phyloP scores from a whole-genome alignment of 116 monocot genomes.

The Phalaenopsis hybrid region DNA sequence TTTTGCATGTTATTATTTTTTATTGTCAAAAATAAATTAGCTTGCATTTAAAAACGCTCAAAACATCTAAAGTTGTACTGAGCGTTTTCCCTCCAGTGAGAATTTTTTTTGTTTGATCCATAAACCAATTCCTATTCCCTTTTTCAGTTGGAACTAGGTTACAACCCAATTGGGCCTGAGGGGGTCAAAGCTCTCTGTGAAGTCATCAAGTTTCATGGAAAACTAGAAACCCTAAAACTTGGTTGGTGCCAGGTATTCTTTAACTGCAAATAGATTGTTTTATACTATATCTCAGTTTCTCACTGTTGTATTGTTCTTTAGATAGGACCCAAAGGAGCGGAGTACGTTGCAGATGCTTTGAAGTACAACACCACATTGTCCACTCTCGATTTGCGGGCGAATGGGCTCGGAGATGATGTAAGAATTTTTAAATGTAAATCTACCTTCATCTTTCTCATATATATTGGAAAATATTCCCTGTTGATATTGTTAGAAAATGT shows the following conservation, averaged over 20 bases:
- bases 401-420: conserved; percentile 96
- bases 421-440: not conserved
- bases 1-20: too few species aligned
- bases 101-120: not conserved
- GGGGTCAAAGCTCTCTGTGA: conserved; percentile 76
- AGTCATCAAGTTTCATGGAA: conserved; percentile 87
- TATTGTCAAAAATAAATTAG: too few species aligned
- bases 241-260: conserved; percentile 89
- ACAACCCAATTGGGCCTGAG: conserved; percentile 95
- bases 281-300: not conserved
- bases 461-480: not conserved
- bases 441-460: not conserved
- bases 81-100: not conserved
- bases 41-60: too few species aligned
- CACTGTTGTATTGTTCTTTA: conserved; percentile 12
- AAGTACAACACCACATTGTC: conserved; percentile 88
- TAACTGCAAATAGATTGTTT: not conserved
- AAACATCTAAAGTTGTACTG: too few species aligned
- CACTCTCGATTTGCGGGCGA: conserved; percentile 89
- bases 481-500: not conserved
- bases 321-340: conserved; percentile 87
- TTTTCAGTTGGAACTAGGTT: conserved; percentile 80
- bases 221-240: conserved; percentile 87
- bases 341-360: conserved; percentile 84
- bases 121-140: conserved; percentile 12